A percentile compares a stretch with the other conserved stretches of the same genome.
Conservation (phyloP, 768 basidiomycete species). For the Suillus plorans region DNA sequence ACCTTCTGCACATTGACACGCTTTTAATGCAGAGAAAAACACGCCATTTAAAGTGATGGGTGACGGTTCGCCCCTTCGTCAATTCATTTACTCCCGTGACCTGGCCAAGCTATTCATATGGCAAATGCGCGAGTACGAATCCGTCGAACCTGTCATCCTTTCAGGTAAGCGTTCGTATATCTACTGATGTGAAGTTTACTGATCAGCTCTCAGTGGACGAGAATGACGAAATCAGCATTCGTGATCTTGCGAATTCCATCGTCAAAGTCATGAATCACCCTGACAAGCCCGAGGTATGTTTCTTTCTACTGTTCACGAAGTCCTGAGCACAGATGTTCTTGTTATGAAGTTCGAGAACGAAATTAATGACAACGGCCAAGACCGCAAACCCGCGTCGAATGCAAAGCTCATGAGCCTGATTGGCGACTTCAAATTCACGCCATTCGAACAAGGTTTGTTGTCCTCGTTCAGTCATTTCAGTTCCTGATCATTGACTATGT, state of each 20-base stretch:
- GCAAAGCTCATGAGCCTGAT: slow-evolving; percentile 77
- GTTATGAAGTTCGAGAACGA: slow-evolving; percentile 69
- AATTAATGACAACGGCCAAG: slow-evolving; percentile 81
- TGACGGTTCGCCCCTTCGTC: slow-evolving; percentile 90
- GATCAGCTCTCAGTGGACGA: slow-evolving; percentile 65
- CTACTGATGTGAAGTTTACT: background rate
- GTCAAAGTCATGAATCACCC: slow-evolving; percentile 79
- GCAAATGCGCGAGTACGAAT: slow-evolving; percentile 87
- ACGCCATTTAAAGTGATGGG: slow-evolving; percentile 88
- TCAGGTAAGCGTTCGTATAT: slow-evolving; percentile 52
- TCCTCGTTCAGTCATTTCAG: slow-evolving; percentile 4
- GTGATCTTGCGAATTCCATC: slow-evolving; percentile 86
- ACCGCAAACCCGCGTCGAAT: slow-evolving; percentile 95
- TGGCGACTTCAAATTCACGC: slow-evolving; percentile 86
- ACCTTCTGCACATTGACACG: background rate
- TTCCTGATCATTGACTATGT: slow-evolving; percentile 3
- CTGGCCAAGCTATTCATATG: slow-evolving; percentile 95
- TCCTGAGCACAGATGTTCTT: background rate
- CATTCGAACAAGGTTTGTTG: slow-evolving; percentile 74
- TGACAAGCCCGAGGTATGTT: slow-evolving; percentile 65
- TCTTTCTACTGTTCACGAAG: background rate
- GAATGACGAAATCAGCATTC: slow-evolving; percentile 93
- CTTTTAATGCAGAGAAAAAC: slow-evolving; percentile 54
- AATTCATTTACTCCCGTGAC: slow-evolving; percentile 97
- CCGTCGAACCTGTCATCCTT: slow-evolving; percentile 90